These are phyloP conservation scores for Fusarium pseudonygamai DNA, from an alignment of 2,329 filamentous ascomycete species.

Conservation along the genomic window DNA sequence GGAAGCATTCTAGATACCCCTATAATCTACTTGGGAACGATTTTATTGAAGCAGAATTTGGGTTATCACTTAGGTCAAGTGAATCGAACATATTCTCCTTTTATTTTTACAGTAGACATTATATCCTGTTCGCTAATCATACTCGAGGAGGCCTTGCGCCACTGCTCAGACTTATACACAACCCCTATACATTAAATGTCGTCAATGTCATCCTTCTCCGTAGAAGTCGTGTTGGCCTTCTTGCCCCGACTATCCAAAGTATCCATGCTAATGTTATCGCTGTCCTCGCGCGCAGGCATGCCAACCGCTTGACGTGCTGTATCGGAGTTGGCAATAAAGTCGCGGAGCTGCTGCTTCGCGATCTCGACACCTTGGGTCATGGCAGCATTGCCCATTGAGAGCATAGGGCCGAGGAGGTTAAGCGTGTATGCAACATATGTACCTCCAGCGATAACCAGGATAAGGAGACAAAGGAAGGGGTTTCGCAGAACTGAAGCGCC, in stretches of 20 bases:
- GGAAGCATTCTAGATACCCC: conserved; percentile 70
- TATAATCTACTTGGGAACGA: neutral
- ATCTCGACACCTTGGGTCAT: conserved; percentile 87
- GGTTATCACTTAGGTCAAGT: neutral
- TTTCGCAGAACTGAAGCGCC: conserved; percentile 80
- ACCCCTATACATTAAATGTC: conserved; percentile 63
- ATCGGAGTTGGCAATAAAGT: conserved; percentile 90
- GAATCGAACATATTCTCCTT: conserved; percentile 3
- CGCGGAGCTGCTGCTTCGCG: conserved; percentile 87
- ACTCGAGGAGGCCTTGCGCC: conserved; percentile 20
- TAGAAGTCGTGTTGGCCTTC: conserved; percentile 48
- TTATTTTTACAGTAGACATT: conserved; percentile 39
- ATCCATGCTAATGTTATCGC: conserved; percentile 65
- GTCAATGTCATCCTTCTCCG: conserved; percentile 61
- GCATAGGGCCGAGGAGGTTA: conserved; percentile 94
- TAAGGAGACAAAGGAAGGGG: conserved; percentile 89
- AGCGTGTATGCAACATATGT: conserved; percentile 93
- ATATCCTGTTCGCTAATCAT: conserved; percentile 44
- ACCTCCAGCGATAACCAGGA: conserved; percentile 78
- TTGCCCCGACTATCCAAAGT: conserved; percentile 69
- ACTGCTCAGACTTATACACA: conserved; percentile 23
- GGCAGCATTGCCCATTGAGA: conserved; percentile 93
- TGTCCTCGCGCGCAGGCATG: conserved; percentile 66
- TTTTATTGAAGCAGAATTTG: neutral
- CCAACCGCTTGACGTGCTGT: conserved; percentile 84